phyloP scores from a whole-genome alignment of 208 protist species.

The Tritrichomonas foetus region DNA sequence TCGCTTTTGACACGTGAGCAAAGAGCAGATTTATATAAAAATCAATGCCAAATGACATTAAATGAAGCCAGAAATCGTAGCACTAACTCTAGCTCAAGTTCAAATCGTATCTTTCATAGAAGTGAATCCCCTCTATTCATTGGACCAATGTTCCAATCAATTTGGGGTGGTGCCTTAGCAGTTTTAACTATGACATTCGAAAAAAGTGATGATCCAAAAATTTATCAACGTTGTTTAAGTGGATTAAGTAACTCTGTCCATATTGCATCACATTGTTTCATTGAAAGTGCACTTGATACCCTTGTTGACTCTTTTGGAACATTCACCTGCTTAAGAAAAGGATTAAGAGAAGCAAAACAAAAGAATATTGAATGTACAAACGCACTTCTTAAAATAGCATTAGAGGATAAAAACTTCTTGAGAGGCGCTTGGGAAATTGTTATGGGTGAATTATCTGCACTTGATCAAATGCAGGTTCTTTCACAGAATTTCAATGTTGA shows the following conservation, averaged over 20 bases:
- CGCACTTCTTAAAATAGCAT: background rate
- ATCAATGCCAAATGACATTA: background rate
- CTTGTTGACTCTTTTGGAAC: background rate
- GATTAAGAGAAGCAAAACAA: background rate
- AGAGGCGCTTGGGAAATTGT: background rate
- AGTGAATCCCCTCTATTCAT: background rate
- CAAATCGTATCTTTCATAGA: background rate
- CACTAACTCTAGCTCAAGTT: background rate
- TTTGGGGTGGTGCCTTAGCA: background rate
- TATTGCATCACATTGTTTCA: background rate
- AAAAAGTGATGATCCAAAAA: background rate
- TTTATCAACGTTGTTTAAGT: background rate
- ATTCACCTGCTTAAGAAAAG: background rate
- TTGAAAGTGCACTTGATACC: background rate
- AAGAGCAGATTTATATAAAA: background rate
- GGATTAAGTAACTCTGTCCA: background rate
- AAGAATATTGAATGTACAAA: conserved; percentile 14
- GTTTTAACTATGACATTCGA: conserved; percentile 11
- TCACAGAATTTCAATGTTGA: background rate
- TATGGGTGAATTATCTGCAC: background rate
- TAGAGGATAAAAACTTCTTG: background rate
- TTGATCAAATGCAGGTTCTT: background rate
- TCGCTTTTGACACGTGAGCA: background rate
- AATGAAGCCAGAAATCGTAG: background rate
- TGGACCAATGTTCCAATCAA: background rate